Conservation (phyloP, 1,284 basidiomycete species). For the Puccinia sorghi region DNA sequence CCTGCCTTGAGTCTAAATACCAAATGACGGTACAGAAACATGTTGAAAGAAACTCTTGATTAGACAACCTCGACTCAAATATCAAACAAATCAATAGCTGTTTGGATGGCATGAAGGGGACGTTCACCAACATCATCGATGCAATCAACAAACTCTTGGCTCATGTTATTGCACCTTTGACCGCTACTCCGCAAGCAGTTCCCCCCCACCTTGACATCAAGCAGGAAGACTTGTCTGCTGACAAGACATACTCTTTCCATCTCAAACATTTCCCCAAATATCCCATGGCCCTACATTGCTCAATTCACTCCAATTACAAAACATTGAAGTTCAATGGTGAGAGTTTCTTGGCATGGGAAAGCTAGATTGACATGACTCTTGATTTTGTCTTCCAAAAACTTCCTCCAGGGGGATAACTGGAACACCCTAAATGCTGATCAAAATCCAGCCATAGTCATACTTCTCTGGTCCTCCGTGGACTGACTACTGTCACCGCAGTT, state of each 20-base stretch:
- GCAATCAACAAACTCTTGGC: too few species aligned
- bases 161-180: too few species aligned
- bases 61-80: too few species aligned
- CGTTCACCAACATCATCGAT: too few species aligned
- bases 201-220: too few species aligned
- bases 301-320: background rate
- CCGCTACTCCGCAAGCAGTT: too few species aligned
- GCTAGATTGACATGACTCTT: background rate
- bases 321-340: background rate
- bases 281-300: background rate
- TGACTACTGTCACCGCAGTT: background rate
- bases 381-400: constrained; percentile 5
- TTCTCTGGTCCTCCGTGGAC: background rate
- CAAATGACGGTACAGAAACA: too few species aligned
- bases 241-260: background rate
- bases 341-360: background rate
- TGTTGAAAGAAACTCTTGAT: too few species aligned
- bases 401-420: background rate
- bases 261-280: background rate
- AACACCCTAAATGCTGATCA: background rate
- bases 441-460: background rate
- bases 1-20: too few species aligned
- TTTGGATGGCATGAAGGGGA: too few species aligned
- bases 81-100: too few species aligned
- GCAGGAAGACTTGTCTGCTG: too few species aligned